Conservation (phyloP, 371 early-diverging fungal species). For the Actinomucor elegans region DNA sequence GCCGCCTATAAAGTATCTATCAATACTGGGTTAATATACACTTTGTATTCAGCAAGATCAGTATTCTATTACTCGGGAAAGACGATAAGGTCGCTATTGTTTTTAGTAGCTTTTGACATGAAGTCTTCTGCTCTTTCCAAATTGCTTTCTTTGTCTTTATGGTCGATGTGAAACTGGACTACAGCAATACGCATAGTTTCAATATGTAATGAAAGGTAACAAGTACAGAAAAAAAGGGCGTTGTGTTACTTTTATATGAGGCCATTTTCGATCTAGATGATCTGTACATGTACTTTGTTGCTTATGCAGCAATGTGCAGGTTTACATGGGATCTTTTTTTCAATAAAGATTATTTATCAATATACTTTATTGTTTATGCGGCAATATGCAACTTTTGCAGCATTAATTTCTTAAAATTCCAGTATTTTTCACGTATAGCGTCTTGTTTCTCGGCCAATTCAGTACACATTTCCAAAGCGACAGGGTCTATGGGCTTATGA, state of each 20-base stretch:
- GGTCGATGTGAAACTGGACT: constrained; percentile 22
- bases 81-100: constrained; percentile 17
- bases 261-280: no score
- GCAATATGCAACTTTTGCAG: constrained; percentile 21
- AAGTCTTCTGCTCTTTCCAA: constrained; percentile 13
- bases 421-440: constrained; percentile 70
- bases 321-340: no score
- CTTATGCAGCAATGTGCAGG: no score
- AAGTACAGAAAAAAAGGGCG: not conserved
- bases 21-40: no score
- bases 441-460: constrained; percentile 64
- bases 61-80: constrained; percentile 26
- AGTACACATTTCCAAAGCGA: constrained; percentile 55
- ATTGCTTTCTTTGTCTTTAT: constrained; percentile 11
- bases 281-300: no score
- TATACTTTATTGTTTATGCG: no score
- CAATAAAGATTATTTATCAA: no score
- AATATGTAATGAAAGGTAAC: not conserved
- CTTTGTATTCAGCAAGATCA: not conserved
- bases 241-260: not conserved
- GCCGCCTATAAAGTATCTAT: constrained; percentile 25
- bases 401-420: constrained; percentile 64
- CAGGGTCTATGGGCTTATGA: constrained; percentile 28
- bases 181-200: constrained; percentile 18
- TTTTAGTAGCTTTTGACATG: constrained; percentile 10